Evolutionary conservation across 2,329 filamentous ascomycete genomes (phyloP), one percentile per base, ranked within the genome.

Genomic region (Lachnellula suecica): DNA sequence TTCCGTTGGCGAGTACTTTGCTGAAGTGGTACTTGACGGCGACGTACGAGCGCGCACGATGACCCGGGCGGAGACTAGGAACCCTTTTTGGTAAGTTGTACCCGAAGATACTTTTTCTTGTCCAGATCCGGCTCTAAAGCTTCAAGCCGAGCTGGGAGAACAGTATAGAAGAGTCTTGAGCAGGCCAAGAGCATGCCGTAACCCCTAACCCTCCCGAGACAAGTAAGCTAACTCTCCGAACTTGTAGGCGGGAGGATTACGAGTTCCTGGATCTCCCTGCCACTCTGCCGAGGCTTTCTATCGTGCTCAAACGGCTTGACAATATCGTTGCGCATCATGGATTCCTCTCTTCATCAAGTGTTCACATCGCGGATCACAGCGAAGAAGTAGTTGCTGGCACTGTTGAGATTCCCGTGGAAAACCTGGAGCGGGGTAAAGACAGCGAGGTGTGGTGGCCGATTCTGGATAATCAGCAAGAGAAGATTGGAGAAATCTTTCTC

Each of bases 391-490:
- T 81, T 2, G 83, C 80, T 58, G 89, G 90, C 2, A 83, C 85
- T 46, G 87, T 96, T n/a, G 90, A 96, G 60, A 62, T 70, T 40
- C 81, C 85, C 19, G 74, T 97, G 7, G 87, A 92, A 53, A 87
- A 91, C 57, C 71, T 96, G 15, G 89, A 93, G 34, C 79, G 83
- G 0, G 87, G 85, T 15, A 87, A 87, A 64, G 88, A 93, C 52
- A 79, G 86, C 29, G 93, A 97, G 69, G 87, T 91, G 64, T 97
- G 92, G 93, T 88, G 91, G 75, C 87, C 86, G 15, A 83, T 96
- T 20, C 72, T 86, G 44, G 90, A 96, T 63, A 85, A 88, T 59
- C 84, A 82, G 58, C 84, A 89, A 55, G 87, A 91, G 61, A 76
- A 79, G 1, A 81, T 96, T 44, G 93, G 92, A 24, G 90, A 92